Percentiles rank a stretch among this genome's conserved stretches.
Evolutionary conservation across 352 stramenopile genomes (phyloP).

Genomic region (Albugo candida): DNA sequence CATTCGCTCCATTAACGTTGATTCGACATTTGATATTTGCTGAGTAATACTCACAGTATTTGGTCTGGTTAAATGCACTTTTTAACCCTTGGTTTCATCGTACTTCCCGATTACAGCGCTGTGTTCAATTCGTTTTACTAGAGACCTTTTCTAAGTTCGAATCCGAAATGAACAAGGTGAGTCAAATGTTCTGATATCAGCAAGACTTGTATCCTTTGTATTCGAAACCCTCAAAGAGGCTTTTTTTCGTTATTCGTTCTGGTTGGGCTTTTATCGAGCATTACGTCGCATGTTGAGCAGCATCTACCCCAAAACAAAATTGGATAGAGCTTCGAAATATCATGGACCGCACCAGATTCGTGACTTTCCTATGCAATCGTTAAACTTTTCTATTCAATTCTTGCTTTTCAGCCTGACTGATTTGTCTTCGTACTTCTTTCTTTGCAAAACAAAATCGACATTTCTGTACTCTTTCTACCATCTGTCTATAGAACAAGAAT

Average conservation of each 20-base stretch:
- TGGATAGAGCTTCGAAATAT: conserved; percentile 12
- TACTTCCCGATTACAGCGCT: conserved; percentile 4
- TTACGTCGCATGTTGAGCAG: not conserved
- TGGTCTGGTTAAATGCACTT: conserved; percentile 5
- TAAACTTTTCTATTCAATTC: conserved; percentile 15
- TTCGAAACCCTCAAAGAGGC: conserved; percentile 2
- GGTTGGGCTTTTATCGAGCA: not conserved
- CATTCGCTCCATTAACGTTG: conserved; percentile 1
- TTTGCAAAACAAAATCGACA: conserved; percentile 14
- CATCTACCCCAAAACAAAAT: conserved; percentile 4
- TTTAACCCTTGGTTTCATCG: conserved; percentile 8
- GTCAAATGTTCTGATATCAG: conserved; percentile 2
- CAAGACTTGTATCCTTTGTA: conserved; percentile 1
- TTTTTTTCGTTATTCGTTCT: not conserved
- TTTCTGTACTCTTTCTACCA: conserved; percentile 12
- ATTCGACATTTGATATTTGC: not conserved
- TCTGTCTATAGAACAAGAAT: not conserved
- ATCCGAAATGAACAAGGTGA: conserved; percentile 3
- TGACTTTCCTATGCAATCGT: conserved; percentile 12
- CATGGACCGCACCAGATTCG: conserved; percentile 15
- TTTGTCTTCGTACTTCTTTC: conserved; percentile 8
- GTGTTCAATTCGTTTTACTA: not conserved
- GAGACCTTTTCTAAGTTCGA: not conserved
- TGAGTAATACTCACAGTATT: not conserved
- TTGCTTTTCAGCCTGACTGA: conserved; percentile 9